These are phyloP conservation scores for Pythium scleroteichum DNA, from an alignment of 352 stramenopile species.

Conservation along the genomic window DNA sequence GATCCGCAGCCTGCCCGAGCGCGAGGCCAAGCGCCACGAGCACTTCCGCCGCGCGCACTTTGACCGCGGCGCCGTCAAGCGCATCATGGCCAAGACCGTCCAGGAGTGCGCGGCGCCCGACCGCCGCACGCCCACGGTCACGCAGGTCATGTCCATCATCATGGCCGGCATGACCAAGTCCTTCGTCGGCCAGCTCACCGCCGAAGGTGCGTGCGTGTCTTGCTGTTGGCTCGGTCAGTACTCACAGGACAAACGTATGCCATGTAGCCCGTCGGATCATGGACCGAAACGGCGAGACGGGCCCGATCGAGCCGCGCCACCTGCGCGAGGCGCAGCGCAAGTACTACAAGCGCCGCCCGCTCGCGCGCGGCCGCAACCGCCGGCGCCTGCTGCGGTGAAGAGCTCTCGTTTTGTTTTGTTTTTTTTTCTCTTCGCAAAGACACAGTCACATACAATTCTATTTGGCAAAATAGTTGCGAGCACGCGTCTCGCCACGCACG, in stretches of 20 bases:
- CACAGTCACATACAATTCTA: conserved; percentile 18
- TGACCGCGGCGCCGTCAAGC: conserved; percentile 77
- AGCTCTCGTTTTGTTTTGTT: background rate
- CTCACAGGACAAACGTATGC: too few species aligned
- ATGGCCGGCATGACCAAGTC: conserved; percentile 89
- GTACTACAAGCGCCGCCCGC: conserved; percentile 79
- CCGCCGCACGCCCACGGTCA: conserved; percentile 57
- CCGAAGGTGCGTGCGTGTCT: conserved; percentile 59
- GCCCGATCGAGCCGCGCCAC: conserved; percentile 73
- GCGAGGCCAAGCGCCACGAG: conserved; percentile 70
- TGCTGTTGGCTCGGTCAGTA: too few species aligned
- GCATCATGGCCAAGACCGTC: conserved; percentile 81
- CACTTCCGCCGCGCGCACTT: conserved; percentile 85
- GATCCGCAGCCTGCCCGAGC: conserved; percentile 63
- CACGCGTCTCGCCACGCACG: background rate
- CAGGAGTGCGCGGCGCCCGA: conserved; percentile 60
- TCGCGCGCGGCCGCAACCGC: conserved; percentile 60
- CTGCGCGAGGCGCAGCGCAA: conserved; percentile 78
- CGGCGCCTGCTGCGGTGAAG: conserved; percentile 51
- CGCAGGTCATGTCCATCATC: conserved; percentile 86
- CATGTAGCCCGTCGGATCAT: conserved; percentile 71
- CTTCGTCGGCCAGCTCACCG: conserved; percentile 77
- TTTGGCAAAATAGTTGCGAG: conserved; percentile 24
- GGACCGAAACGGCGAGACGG: conserved; percentile 74
- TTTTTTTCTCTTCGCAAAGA: background rate